These are phyloP conservation scores for Kuraishia piskuri DNA, from an alignment of 805 yeast species.

Conservation along the genomic window DNA sequence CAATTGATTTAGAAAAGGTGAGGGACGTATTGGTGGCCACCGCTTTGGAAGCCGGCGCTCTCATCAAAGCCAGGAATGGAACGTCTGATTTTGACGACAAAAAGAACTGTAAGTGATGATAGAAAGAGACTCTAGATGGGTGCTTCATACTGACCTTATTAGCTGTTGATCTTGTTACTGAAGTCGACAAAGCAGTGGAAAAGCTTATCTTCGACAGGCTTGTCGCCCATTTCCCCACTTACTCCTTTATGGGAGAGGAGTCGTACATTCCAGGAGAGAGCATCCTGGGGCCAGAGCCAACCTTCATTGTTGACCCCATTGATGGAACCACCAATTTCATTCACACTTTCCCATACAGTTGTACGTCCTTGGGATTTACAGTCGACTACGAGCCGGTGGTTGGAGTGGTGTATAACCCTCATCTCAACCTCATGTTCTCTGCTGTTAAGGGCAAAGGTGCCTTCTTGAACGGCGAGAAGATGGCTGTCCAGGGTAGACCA, in stretches of 20 bases:
- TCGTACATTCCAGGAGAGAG: slow-evolving; percentile 41
- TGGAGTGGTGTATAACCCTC: slow-evolving; percentile 64
- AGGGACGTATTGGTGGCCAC: slow-evolving; percentile 27
- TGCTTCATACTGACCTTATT: neutral
- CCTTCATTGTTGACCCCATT: slow-evolving; percentile 58
- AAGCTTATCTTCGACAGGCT: slow-evolving; percentile 22
- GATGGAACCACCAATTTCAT: slow-evolving; percentile 63
- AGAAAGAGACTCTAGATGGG: neutral
- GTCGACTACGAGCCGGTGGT: slow-evolving; percentile 38
- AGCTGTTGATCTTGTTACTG: slow-evolving; percentile 54
- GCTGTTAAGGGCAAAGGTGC: slow-evolving; percentile 53
- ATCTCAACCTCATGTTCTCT: slow-evolving; percentile 39
- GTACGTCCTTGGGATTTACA: slow-evolving; percentile 54
- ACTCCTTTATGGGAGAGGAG: slow-evolving; percentile 55
- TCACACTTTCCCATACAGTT: slow-evolving; percentile 53
- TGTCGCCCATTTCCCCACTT: slow-evolving; percentile 33
- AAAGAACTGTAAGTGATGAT: slow-evolving; percentile 27
- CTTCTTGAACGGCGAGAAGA: slow-evolving; percentile 33
- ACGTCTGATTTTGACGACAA: slow-evolving; percentile 42
- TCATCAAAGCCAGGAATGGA: slow-evolving; percentile 42
- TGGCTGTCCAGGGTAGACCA: slow-evolving; percentile 23
- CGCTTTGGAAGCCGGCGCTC: slow-evolving; percentile 39
- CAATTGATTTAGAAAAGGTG: slow-evolving; percentile 21
- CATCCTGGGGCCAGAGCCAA: slow-evolving; percentile 39
- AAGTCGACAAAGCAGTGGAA: slow-evolving; percentile 51